phyloP scores from a whole-genome alignment of 2,329 filamentous ascomycete genomes.

The Exophiala lecanii-corni region DNA sequence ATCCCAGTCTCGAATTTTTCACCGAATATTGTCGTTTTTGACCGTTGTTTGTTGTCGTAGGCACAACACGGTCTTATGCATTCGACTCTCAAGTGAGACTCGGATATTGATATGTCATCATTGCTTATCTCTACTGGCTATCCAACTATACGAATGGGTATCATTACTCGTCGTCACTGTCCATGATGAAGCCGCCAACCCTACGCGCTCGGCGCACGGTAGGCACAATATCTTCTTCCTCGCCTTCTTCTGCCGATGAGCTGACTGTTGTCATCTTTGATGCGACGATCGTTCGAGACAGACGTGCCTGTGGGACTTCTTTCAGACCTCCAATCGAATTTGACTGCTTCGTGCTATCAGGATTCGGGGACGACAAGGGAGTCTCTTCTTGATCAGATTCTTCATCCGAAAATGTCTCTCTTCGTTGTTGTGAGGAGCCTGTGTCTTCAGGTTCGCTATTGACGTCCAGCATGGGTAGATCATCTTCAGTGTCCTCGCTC shows the following conservation, averaged over 20 bases:
- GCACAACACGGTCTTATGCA: too few relatives aligned
- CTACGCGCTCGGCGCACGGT: constrained; percentile 10
- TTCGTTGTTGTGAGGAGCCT: constrained; percentile 15
- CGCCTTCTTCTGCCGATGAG: constrained; percentile 10
- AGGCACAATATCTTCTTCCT: constrained; percentile 17
- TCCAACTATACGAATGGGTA: not conserved
- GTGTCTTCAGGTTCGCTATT: constrained; percentile 16
- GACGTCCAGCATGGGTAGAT: constrained; percentile 16
- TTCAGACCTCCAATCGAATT: constrained; percentile 1
- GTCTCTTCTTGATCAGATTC: constrained; percentile 29
- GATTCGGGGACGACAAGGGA: constrained; percentile 26
- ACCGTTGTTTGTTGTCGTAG: too few relatives aligned
- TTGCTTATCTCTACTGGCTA: too few relatives aligned
- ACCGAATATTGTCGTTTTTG: too few relatives aligned
- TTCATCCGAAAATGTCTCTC: constrained; percentile 11
- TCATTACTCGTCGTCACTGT: constrained; percentile 26
- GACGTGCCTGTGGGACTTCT: constrained; percentile 13
- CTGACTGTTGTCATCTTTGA: constrained; percentile 1
- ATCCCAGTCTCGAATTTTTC: too few relatives aligned
- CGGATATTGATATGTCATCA: too few relatives aligned
- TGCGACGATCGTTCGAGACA: not conserved
- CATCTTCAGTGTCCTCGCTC: constrained; percentile 18
- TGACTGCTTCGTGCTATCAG: constrained; percentile 5
- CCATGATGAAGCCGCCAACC: constrained; percentile 24
- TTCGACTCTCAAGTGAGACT: too few relatives aligned